Conservation (phyloP, 2,329 filamentous ascomycete genomes). For the Trichoderma asperellum region DNA sequence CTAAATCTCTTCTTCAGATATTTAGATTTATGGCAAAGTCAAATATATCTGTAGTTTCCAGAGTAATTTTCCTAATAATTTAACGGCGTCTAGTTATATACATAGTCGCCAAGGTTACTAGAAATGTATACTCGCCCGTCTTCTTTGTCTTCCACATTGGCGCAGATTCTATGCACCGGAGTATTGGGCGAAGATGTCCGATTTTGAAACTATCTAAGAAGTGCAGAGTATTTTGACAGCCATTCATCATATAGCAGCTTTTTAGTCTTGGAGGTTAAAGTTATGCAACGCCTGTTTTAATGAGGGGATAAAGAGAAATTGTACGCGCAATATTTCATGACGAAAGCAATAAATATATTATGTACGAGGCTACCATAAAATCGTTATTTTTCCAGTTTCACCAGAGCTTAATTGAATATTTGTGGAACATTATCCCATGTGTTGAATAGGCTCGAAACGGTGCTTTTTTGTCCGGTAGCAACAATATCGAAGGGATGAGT, state of each 20-base stretch:
- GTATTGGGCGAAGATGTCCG: too few relatives aligned
- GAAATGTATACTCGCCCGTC: too few relatives aligned
- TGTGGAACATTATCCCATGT: background rate
- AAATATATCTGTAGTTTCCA: too few relatives aligned
- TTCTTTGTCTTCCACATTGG: too few relatives aligned
- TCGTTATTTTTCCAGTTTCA: background rate
- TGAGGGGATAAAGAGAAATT: background rate
- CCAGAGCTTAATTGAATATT: background rate
- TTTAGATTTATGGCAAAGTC: too few relatives aligned
- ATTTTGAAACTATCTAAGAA: background rate
- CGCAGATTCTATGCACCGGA: too few relatives aligned
- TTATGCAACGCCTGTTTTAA: too few relatives aligned
- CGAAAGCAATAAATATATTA: background rate
- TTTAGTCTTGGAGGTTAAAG: background rate
- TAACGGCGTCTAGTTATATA: too few relatives aligned
- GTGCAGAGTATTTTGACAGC: background rate
- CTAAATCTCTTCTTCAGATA: too few relatives aligned
- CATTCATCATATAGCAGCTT: too few relatives aligned
- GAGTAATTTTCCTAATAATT: too few relatives aligned
- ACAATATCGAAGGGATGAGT: background rate
- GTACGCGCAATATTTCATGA: background rate
- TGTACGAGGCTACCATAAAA: background rate
- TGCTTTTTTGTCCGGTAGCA: background rate
- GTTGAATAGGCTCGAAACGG: conserved; percentile 9
- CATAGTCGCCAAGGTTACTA: too few relatives aligned